Evolutionary conservation across 176 grass and related monocot species (phyloP), one percentile per base, ranked within the genome.

Genomic region (Aegilops bicornis): DNA sequence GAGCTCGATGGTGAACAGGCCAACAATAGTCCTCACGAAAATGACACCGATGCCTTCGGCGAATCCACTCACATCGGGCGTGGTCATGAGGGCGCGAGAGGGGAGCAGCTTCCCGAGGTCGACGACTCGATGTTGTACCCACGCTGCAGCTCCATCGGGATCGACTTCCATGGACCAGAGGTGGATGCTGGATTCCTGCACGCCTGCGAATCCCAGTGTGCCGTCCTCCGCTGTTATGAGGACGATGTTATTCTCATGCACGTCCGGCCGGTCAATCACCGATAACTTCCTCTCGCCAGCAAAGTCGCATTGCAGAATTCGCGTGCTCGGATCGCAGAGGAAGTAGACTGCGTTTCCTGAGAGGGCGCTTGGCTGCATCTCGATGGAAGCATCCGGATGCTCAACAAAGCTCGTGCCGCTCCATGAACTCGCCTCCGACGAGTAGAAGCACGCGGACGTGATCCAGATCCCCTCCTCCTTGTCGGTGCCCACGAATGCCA

Each of bases 1-100:
- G 62, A 85, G 30, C 20, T 85, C 62, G 56, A 85, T 39, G 10
- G 62, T 39, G 62, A 85, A 85, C 10, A 77, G 13, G 62, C 72
- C 60, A 66, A 7, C 83, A 50, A 1, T 22, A 52, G 83, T 77
- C 36, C 27, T 19, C 43, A 78, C 14, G 27, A 85, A 78, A 76
- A 85, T 78, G 10, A 39, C 17, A 39, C 10, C 7, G 7, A 35
- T 31, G 29, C 43, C 73, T 9, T 85, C 43, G 11, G 45, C 74
- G 2, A 45, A 78, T 29, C 83, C 73, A 78, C 39, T 8, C n/a
- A 78, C 62, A n/a, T 20, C 17, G 0, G 15, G 10, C 9, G 7
- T 61, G 76, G 8, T 37, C 31, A 4, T 60, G 54, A 75, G 23
- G 40, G 71, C 23, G 3, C 17, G 19, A 64, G 39, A n/a, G 24